phyloP scores from a whole-genome alignment of 345 rosid genomes.

The Hirschfeldia incana region DNA sequence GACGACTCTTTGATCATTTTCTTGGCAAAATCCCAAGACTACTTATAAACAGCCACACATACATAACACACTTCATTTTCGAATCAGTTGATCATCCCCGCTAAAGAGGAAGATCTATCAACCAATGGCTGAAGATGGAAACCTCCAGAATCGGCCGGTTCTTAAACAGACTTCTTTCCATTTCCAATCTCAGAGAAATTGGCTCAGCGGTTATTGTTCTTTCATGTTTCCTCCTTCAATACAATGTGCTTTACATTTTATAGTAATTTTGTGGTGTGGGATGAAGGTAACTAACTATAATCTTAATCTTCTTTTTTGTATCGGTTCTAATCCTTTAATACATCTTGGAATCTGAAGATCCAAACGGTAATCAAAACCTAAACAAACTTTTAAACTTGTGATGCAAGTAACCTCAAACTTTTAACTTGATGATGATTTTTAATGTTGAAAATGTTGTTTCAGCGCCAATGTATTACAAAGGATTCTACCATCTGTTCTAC shows the following conservation, averaged over 20 bases:
- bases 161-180: conserved; percentile 41
- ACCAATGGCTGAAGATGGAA: conserved; percentile 31
- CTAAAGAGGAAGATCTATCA: background rate
- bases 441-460: conserved; percentile 19
- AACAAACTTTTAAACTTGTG: background rate
- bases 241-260: background rate
- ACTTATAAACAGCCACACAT: background rate
- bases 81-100: background rate
- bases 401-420: background rate
- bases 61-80: background rate
- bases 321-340: conserved; percentile 3
- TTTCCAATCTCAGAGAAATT: conserved; percentile 44
- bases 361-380: conserved; percentile 22
- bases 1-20: background rate
- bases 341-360: conserved; percentile 20
- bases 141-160: conserved; percentile 20
- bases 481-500: conserved; percentile 50
- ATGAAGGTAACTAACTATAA: background rate
- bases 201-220: conserved; percentile 44
- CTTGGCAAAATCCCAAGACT: conserved; percentile 18
- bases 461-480: conserved; percentile 82
- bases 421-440: background rate
- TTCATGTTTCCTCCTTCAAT: background rate
- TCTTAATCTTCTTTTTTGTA: background rate
- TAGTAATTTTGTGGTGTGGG: background rate